Evolutionary conservation across 2,329 filamentous ascomycete genomes (phyloP).

Genomic region (Alternaria longipes): DNA sequence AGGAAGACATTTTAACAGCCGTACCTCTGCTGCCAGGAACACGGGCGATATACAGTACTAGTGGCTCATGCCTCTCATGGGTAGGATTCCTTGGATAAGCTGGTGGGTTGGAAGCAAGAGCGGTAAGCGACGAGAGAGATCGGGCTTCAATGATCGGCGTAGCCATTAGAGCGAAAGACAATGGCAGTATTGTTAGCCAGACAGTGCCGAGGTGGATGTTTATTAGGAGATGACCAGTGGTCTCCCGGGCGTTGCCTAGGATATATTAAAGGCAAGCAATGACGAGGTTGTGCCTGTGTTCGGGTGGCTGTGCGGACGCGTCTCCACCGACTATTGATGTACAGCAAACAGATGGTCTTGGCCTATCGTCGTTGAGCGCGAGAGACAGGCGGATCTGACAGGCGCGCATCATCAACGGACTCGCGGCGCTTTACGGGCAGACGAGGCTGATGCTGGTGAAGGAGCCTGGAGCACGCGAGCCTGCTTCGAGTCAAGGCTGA

Average conservation of each 20-base stretch:
- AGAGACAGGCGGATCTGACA: constrained; percentile 23
- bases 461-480: constrained; percentile 11
- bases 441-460: constrained; percentile 29
- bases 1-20: constrained; percentile 29
- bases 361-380: constrained; percentile 21
- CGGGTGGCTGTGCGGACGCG: constrained; percentile 44
- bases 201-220: constrained; percentile 20
- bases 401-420: constrained; percentile 22
- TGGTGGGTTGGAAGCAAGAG: constrained; percentile 85
- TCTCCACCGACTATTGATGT: constrained; percentile 24
- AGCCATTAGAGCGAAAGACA: constrained; percentile 37
- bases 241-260: constrained; percentile 22
- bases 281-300: constrained; percentile 35
- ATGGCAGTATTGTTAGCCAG: constrained; percentile 16
- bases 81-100: constrained; percentile 82
- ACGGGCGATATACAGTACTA: constrained; percentile 89
- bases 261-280: constrained; percentile 32
- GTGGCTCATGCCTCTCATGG: constrained; percentile 71
- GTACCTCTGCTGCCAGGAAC: constrained; percentile 90
- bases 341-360: constrained; percentile 24
- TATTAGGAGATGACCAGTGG: constrained; percentile 11
- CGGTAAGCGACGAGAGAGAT: constrained; percentile 81
- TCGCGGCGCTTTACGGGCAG: constrained; percentile 13
- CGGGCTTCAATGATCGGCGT: constrained; percentile 73
- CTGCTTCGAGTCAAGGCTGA: constrained; percentile 7